Percentiles rank a stretch among this genome's conserved stretches.
phyloP scores from a whole-genome alignment of 2,329 filamentous ascomycete species.

The Apiospora arundinis region DNA sequence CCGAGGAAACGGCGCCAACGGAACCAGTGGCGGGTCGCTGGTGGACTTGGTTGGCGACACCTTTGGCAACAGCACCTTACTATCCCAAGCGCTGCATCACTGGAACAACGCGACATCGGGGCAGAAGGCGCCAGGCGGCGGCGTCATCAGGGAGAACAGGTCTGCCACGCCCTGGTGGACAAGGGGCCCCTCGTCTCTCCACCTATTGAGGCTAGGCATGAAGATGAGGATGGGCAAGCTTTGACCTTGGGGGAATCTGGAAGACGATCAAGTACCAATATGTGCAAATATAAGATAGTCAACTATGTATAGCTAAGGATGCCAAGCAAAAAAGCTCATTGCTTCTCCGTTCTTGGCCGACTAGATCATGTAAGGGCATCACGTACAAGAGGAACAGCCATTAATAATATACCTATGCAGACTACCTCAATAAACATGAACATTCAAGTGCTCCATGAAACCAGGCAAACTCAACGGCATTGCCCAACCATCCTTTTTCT shows the following conservation, averaged over 20 bases:
- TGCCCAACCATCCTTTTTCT: neutral
- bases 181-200: neutral
- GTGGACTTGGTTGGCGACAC: conserved; percentile 44
- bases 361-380: neutral
- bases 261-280: neutral
- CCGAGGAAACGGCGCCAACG: neutral
- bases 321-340: too few species aligned
- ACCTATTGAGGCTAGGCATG: conserved; percentile 8
- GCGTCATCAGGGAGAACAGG: neutral
- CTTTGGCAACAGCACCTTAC: conserved; percentile 47
- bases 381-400: neutral
- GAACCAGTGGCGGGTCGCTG: conserved; percentile 33
- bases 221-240: conserved; percentile 8
- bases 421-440: neutral
- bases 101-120: conserved; percentile 33
- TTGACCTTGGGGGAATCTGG: neutral
- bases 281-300: neutral
- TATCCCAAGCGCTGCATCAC: conserved; percentile 44
- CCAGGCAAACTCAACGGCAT: neutral
- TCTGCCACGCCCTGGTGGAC: conserved; percentile 13
- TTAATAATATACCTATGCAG: neutral
- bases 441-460: neutral
- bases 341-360: too few species aligned
- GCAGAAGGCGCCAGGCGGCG: neutral
- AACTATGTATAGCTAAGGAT: too few species aligned